These are phyloP conservation scores for Rhytidhysteron rufulum DNA, from an alignment of 2,329 filamentous ascomycete genomes.

Conservation along the genomic window DNA sequence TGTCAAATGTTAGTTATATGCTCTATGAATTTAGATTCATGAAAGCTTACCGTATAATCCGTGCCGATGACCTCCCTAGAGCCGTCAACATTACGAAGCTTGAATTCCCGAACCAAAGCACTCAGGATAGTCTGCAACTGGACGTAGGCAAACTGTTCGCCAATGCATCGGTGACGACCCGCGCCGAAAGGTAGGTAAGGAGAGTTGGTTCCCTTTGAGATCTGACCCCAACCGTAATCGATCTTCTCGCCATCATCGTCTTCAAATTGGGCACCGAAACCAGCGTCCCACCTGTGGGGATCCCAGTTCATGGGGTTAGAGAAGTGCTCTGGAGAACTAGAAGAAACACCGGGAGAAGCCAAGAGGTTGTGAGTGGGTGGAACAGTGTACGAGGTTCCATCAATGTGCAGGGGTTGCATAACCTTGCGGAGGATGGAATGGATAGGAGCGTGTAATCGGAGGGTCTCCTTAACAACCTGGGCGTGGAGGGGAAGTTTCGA, in stretches of 20 bases:
- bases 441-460: slow-evolving; percentile 86
- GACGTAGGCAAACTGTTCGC: slow-evolving; percentile 92
- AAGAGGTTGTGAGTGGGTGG: slow-evolving; percentile 78
- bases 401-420: slow-evolving; percentile 79
- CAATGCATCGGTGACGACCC: slow-evolving; percentile 89
- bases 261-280: slow-evolving; percentile 43
- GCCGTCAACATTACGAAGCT: slow-evolving; percentile 73
- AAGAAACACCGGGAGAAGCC: slow-evolving; percentile 78
- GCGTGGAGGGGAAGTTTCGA: slow-evolving; percentile 76
- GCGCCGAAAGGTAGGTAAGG: slow-evolving; percentile 94
- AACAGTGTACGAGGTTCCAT: slow-evolving; percentile 78
- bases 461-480: slow-evolving; percentile 85
- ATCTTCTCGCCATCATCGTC: slow-evolving; percentile 66
- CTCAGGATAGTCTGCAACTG: slow-evolving; percentile 84
- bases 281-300: slow-evolving; percentile 82
- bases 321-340: slow-evolving; percentile 70
- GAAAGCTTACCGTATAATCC: slow-evolving; percentile 56
- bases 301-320: slow-evolving; percentile 80
- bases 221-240: slow-evolving; percentile 90
- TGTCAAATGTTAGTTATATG: slow-evolving; percentile 7
- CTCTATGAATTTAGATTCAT: neutral
- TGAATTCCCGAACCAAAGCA: slow-evolving; percentile 72
- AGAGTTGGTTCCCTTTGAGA: slow-evolving; percentile 84
- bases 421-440: slow-evolving; percentile 93
- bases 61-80: slow-evolving; percentile 64